phyloP scores from a whole-genome alignment of 768 basidiomycete species.

The Leucosporidium scottii region DNA sequence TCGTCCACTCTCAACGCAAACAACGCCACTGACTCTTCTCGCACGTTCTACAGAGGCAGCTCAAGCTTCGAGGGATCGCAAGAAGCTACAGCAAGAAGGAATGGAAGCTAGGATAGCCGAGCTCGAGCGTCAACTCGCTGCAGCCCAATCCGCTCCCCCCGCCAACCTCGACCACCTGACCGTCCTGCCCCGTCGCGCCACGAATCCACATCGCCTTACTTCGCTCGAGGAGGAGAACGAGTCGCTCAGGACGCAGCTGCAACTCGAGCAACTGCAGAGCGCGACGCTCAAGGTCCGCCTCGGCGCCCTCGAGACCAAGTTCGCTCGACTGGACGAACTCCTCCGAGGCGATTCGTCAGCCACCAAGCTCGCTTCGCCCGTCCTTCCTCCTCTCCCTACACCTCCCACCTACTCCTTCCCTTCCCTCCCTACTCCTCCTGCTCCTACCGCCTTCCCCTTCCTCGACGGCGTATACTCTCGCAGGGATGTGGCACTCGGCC shows the following conservation, averaged over 20 bases:
- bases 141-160: neutral
- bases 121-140: constrained; percentile 24
- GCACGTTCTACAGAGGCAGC: constrained; percentile 21
- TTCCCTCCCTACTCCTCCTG: neutral
- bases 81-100: constrained; percentile 17
- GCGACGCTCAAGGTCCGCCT: constrained; percentile 24
- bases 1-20: neutral
- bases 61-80: constrained; percentile 28
- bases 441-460: neutral
- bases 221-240: constrained; percentile 28
- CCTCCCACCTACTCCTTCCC: neutral
- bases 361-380: neutral
- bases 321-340: constrained; percentile 21
- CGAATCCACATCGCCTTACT: neutral
- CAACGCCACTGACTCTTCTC: neutral
- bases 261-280: constrained; percentile 21
- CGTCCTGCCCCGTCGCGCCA: neutral
- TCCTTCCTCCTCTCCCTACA: neutral
- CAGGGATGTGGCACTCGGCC: too few species aligned
- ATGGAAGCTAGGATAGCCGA: constrained; percentile 25
- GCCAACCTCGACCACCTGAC: neutral
- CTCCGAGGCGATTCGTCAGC: neutral
- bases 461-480: neutral
- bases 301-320: constrained; percentile 26
- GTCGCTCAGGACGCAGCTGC: constrained; percentile 23